Evolutionary conservation across 192 early-diverging fungal species (phyloP), one percentile per base, ranked within the genome.

Genomic region (Powellomyces hirtus): DNA sequence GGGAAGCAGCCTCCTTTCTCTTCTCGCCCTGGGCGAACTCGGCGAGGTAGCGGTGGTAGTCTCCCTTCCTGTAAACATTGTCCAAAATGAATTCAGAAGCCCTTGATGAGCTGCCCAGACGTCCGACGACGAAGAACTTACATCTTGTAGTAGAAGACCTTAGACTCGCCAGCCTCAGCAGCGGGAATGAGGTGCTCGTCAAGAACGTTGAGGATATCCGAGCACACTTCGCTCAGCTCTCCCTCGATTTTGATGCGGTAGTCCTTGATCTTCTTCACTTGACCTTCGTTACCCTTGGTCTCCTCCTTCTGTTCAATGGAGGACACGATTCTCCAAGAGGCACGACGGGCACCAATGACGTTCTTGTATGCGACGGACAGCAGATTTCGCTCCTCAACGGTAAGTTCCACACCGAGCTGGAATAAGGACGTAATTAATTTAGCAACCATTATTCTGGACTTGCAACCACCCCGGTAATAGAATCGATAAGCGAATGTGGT

Each of bases 61-160:
- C 97, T 64, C 95, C 97, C 91, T 95, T 96, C 90, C 90, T 91
- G 76, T 67, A 70, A 46, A 44, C 38, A 31, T 3, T 3, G 26
- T 2, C 46, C 5, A 49, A 24, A 3, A 49, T 49, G 16, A 49
- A 49, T 14, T 72, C 26, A 8, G 5, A 0, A 20, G 6, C 31
- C 36, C 66, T 13, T 36, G 57, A 22, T 35, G 57, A 51, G 37
- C 31, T 4, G 13, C 16, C 20, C 22, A 31, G 20, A 61, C 0
- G 3, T 29, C 22, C 18, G 46, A 30, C 14, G 10, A 34, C 30
- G 34, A 34, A 36, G 30, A 10, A 79, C 85, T 74, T 73, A 90
- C 97, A 99, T 97, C 89, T 98, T 98, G 89, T 91, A 96, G 89
- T 97, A 99, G 85, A 99, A 99, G 77, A 99, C 94, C 86, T 94